Evolutionary conservation across 768 basidiomycete genomes (phyloP), one percentile per base, ranked within the genome.

Genomic region (Amanita jacksonii): DNA sequence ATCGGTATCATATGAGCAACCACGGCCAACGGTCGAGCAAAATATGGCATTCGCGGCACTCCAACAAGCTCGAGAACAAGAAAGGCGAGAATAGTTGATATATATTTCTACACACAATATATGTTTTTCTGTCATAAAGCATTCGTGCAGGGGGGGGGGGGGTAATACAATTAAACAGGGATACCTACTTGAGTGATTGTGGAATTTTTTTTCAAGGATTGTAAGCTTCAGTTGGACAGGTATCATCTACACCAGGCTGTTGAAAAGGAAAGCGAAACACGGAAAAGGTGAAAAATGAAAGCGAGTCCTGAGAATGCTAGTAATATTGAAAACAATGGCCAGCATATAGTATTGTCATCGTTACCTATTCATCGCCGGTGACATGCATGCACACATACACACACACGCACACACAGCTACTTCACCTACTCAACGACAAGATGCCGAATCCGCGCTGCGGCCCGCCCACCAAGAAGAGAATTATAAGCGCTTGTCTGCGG

Each of bases 21-120:
- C 67, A 23, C 76, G 71, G 46, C 79, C 85, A 3, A 86, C 85
- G 8, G 65, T 87, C 35, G 85, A 86, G 57, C 85, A 89, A 62
- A 85, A 82, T 52, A 83, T 87, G 81, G 85, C 85, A 4, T 89
- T 85, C 50, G 84, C 81, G 36, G 79, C 73, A 13, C 66, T 80
- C 31, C 44, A 45, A n/a, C 44, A 45, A 38, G 28, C 36, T 18
- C 44, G 37, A 38, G 44, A 38, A 5, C 22, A n/a, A n/a, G 38
- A 39, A 20, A 30, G 28, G 8, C 8, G 9, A 22, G 31, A 44
- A 5, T 2, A 4, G 23, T 45, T 31, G 44, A 31, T 24, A 5
- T 38, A 41, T 41, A 24, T 33, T 35, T 40, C 39, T 36, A 15
- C 31, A 46, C 38, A 39, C 18, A 27, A 25, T 20, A 15, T 32